Evolutionary conservation across 2,329 filamentous ascomycete genomes (phyloP).

Genomic region (Alternaria ventricosa): DNA sequence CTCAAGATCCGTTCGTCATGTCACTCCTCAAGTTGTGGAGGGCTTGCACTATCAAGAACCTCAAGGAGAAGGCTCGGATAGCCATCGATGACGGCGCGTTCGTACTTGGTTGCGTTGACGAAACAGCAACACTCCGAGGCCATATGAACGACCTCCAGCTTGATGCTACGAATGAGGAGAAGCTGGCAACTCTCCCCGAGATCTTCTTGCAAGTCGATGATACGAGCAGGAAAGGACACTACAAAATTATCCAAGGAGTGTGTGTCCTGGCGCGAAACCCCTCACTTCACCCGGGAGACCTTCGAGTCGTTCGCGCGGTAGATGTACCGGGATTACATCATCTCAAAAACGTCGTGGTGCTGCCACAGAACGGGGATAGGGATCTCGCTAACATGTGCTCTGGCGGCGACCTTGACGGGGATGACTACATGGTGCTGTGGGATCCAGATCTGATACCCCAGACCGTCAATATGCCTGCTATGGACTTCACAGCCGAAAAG

Average conservation of each 20-base stretch:
- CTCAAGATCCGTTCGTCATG: slow-evolving; percentile 78
- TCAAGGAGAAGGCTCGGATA: slow-evolving; percentile 93
- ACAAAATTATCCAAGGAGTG: slow-evolving; percentile 73
- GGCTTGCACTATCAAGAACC: slow-evolving; percentile 83
- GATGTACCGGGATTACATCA: slow-evolving; percentile 75
- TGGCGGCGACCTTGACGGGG: slow-evolving; percentile 92
- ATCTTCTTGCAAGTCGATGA: slow-evolving; percentile 86
- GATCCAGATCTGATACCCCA: slow-evolving; percentile 70
- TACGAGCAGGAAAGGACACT: slow-evolving; percentile 59
- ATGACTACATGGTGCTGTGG: slow-evolving; percentile 96
- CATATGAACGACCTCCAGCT: slow-evolving; percentile 62
- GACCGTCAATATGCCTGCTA: slow-evolving; percentile 75
- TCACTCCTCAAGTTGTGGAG: slow-evolving; percentile 85
- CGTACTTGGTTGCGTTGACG: slow-evolving; percentile 86
- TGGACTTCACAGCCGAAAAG: slow-evolving; percentile 72
- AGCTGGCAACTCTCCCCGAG: slow-evolving; percentile 67
- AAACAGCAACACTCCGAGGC: slow-evolving; percentile 77
- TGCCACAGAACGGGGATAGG: slow-evolving; percentile 81
- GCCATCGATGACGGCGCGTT: slow-evolving; percentile 83
- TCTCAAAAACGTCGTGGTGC: slow-evolving; percentile 83
- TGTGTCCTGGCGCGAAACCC: slow-evolving; percentile 92
- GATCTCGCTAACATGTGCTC: slow-evolving; percentile 94
- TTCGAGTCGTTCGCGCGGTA: slow-evolving; percentile 85
- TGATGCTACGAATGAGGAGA: slow-evolving; percentile 55
- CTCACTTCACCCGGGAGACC: slow-evolving; percentile 89